Evolutionary conservation across 495 filamentous ascomycete genomes (phyloP).

Genomic region (Parmelia sp.): DNA sequence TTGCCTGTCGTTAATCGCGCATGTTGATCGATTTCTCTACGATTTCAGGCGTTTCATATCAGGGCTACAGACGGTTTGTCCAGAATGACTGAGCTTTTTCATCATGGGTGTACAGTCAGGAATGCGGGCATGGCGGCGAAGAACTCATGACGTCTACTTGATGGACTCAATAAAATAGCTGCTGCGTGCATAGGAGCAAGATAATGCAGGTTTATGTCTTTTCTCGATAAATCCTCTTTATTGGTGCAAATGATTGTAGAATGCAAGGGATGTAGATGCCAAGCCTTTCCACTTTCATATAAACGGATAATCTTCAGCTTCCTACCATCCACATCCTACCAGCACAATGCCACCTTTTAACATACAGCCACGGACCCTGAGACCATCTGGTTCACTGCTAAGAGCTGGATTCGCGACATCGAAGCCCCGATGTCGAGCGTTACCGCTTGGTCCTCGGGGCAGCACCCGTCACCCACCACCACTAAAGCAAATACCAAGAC

Average conservation of each 20-base stretch:
- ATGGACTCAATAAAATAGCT: no score
- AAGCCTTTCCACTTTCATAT: no score
- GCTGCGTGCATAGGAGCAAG: no score
- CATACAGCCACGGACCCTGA: conserved; percentile 1
- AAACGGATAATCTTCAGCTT: no score
- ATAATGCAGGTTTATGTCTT: no score
- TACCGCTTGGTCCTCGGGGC: conserved; percentile 8
- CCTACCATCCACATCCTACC: no score
- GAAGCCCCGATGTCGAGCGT: neutral
- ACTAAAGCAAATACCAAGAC: conserved; percentile 4
- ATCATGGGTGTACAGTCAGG: neutral
- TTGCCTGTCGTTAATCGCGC: conserved; percentile 55
- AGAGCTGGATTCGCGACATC: conserved; percentile 17
- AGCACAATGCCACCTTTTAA: conserved; percentile 11
- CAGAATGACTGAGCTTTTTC: neutral
- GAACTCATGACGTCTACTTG: no score
- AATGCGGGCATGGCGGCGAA: no score
- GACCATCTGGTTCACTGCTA: conserved; percentile 8
- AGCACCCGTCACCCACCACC: conserved; percentile 8
- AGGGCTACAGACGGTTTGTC: conserved; percentile 21
- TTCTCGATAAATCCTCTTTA: no score
- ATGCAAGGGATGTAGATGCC: no score
- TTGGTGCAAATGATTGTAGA: no score
- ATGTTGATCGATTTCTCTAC: conserved; percentile 31
- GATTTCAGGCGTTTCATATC: conserved; percentile 29